A percentile compares a stretch with the other conserved stretches of the same genome.
Evolutionary conservation across 148 eudicot species (phyloP).

Genomic region (Suaeda aralocaspica): DNA sequence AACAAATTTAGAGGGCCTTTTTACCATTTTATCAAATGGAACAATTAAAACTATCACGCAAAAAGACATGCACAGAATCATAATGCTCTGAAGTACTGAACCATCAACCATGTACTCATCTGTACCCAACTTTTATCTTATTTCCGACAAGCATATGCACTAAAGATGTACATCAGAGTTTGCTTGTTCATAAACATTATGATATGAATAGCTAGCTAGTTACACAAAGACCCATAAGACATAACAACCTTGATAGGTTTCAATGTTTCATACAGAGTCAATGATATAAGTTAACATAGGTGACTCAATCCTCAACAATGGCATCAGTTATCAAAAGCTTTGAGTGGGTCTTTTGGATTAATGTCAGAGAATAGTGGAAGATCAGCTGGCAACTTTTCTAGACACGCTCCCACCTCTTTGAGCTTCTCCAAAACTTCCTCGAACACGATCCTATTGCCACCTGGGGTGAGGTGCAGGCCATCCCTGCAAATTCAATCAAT

Average conservation of each 20-base stretch:
- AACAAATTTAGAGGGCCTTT: too few species aligned
- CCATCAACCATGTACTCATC: too few species aligned
- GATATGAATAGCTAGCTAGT: neutral
- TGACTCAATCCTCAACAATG: neutral
- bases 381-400: slow-evolving; percentile 58
- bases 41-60: too few species aligned
- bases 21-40: too few species aligned
- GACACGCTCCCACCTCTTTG: slow-evolving; percentile 43
- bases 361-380: slow-evolving; percentile 59
- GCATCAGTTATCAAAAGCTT: slow-evolving; percentile 43
- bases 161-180: neutral
- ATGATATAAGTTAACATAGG: neutral
- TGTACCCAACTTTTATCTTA: too few species aligned
- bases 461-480: slow-evolving; percentile 69
- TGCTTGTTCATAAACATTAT: neutral
- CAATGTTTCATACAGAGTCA: neutral
- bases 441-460: slow-evolving; percentile 67
- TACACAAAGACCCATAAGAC: neutral
- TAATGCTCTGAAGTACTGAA: too few species aligned
- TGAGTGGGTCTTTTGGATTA: slow-evolving; percentile 59
- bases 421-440: slow-evolving; percentile 65
- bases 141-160: neutral
- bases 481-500: slow-evolving; percentile 44
- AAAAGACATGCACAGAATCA: too few species aligned
- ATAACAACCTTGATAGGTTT: neutral